A percentile compares a stretch with the other conserved stretches of the same genome.
phyloP scores from a whole-genome alignment of 768 basidiomycete genomes.

The Pholiota conissans region DNA sequence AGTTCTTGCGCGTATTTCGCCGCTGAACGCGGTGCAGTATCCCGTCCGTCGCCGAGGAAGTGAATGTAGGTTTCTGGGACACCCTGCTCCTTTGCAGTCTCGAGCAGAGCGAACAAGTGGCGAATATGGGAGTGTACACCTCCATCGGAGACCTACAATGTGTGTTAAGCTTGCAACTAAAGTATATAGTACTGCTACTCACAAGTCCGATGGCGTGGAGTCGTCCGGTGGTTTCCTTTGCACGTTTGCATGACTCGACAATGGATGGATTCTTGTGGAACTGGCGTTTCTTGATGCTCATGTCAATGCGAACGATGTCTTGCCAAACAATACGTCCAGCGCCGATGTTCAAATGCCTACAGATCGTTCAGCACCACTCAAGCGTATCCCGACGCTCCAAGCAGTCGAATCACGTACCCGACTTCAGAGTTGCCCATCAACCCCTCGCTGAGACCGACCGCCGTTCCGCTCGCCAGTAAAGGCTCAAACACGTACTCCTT shows the following conservation, averaged over 20 bases:
- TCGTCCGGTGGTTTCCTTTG: slow-evolving; percentile 81
- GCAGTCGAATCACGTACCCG: slow-evolving; percentile 59
- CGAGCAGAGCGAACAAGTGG: slow-evolving; percentile 88
- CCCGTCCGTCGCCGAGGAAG: slow-evolving; percentile 94
- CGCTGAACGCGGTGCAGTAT: slow-evolving; percentile 87
- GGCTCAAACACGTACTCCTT: slow-evolving; percentile 71
- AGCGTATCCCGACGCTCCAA: background rate
- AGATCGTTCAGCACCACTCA: background rate
- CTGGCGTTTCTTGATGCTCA: slow-evolving; percentile 83
- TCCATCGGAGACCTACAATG: slow-evolving; percentile 79
- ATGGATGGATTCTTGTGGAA: slow-evolving; percentile 82
- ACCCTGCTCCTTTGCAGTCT: slow-evolving; percentile 82
- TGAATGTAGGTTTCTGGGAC: slow-evolving; percentile 89
- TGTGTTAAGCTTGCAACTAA: background rate
- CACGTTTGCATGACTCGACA: slow-evolving; percentile 69
- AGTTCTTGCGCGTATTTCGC: slow-evolving; percentile 77
- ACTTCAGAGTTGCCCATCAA: slow-evolving; percentile 99
- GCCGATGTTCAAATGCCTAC: slow-evolving; percentile 92
- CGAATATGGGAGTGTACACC: slow-evolving; percentile 96
- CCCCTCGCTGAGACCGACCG: slow-evolving; percentile 90
- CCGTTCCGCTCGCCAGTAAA: slow-evolving; percentile 84
- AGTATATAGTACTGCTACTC: slow-evolving; percentile 21
- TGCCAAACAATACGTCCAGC: slow-evolving; percentile 97
- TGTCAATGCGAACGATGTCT: slow-evolving; percentile 94
- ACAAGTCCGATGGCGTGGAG: slow-evolving; percentile 90